A percentile compares a stretch with the other conserved stretches of the same genome.
Conservation (phyloP, 805 yeast genomes). For the Saturnispora saitoi region DNA sequence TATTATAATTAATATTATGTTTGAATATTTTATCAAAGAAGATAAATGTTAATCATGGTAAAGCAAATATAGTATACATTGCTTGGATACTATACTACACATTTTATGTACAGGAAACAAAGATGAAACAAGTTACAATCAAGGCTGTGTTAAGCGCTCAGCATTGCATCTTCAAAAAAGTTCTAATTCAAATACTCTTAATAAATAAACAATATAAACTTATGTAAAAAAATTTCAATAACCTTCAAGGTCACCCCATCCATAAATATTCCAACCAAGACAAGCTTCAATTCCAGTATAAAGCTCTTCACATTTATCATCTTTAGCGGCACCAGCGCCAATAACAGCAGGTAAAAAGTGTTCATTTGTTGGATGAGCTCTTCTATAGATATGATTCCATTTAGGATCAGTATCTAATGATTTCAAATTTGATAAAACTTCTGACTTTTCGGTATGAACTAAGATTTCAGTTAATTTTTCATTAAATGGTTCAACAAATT, state of each 20-base stretch:
- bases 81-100: not conserved
- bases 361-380: slow-evolving; percentile 70
- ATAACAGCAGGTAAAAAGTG: slow-evolving; percentile 64
- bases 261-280: slow-evolving; percentile 63
- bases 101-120: not conserved
- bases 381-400: slow-evolving; percentile 26
- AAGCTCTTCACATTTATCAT: slow-evolving; percentile 35
- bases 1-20: not conserved
- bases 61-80: not conserved
- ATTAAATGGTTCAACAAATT: slow-evolving; percentile 49
- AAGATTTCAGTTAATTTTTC: slow-evolving; percentile 34
- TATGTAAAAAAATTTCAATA: not conserved
- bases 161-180: not conserved
- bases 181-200: not conserved
- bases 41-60: not conserved
- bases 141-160: not conserved
- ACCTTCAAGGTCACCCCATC: slow-evolving; percentile 26
- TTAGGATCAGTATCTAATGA: slow-evolving; percentile 21
- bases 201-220: not conserved
- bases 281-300: slow-evolving; percentile 37
- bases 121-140: not conserved
- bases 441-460: slow-evolving; percentile 17
- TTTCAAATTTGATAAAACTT: slow-evolving; percentile 31
- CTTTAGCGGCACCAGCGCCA: slow-evolving; percentile 45
- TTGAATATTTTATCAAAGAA: not conserved